Evolutionary conservation across 139 green algal genomes (phyloP).

Genomic region (Coelastrella sp.): DNA sequence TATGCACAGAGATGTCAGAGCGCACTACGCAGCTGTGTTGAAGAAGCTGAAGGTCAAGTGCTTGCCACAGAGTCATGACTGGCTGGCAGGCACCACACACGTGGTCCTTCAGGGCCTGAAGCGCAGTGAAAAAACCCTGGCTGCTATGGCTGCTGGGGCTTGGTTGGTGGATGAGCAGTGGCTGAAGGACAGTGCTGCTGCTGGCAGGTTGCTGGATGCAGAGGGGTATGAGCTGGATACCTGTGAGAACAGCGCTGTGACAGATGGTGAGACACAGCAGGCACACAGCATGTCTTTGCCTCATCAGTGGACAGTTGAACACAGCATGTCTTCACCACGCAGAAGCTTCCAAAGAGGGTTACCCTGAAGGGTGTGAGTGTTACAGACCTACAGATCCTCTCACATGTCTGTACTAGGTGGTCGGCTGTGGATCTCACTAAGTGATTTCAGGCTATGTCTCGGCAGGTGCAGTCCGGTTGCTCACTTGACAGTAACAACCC

Average conservation of each 20-base stretch:
- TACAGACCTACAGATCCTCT: no score
- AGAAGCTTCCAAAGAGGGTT: no score
- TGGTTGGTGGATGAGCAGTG: conserved; percentile 23
- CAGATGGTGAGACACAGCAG: background rate
- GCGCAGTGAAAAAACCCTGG: conserved; percentile 35
- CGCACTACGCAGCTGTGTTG: background rate
- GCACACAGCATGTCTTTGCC: background rate
- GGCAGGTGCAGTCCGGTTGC: no score
- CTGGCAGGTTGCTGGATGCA: conserved; percentile 18
- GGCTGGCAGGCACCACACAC: conserved; percentile 26
- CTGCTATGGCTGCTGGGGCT: conserved; percentile 26
- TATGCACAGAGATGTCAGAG: conserved; percentile 20
- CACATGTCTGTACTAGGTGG: no score
- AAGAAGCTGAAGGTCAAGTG: background rate
- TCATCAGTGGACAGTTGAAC: background rate
- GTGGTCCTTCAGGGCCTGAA: conserved; percentile 9
- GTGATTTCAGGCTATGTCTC: no score
- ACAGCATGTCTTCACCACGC: background rate
- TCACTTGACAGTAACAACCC: no score
- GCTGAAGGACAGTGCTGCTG: conserved; percentile 25
- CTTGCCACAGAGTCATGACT: conserved; percentile 10
- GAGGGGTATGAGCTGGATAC: conserved; percentile 28
- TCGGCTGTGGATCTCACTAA: no score
- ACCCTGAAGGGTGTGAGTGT: no score
- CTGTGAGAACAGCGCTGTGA: background rate